These are phyloP conservation scores for Yamadazyma paraphyllophila DNA, from an alignment of 805 yeast genomes.

Conservation along the genomic window DNA sequence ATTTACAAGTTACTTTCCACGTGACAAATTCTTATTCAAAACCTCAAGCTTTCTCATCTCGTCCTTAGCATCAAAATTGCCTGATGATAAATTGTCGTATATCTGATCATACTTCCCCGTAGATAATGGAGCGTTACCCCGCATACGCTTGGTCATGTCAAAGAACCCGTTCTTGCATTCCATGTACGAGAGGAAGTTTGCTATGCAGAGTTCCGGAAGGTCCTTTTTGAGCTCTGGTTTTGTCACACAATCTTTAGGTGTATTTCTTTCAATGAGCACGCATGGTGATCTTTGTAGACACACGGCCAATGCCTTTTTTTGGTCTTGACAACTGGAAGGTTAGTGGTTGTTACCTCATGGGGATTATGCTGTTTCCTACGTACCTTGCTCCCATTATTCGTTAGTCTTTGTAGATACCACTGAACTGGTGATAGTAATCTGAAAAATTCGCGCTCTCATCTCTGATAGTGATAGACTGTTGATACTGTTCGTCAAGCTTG, in stretches of 20 bases:
- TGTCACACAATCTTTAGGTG: conserved; percentile 83
- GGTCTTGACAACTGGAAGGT: conserved; percentile 77
- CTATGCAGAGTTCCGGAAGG: conserved; percentile 83
- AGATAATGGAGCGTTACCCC: conserved; percentile 91
- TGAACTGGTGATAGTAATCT: not conserved
- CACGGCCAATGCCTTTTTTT: conserved; percentile 90
- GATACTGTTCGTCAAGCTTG: not conserved
- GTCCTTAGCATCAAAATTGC: conserved; percentile 77
- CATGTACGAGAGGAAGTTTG: conserved; percentile 79
- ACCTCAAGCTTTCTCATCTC: conserved; percentile 72
- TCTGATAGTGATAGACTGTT: conserved; percentile 17
- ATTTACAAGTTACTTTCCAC: conserved; percentile 19
- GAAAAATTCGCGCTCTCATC: conserved; percentile 5
- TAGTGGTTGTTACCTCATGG: not conserved
- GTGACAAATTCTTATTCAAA: conserved; percentile 50
- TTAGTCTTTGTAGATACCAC: not conserved
- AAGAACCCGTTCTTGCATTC: conserved; percentile 90
- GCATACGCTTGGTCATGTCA: conserved; percentile 86
- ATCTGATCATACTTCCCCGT: conserved; percentile 92
- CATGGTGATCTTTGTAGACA: conserved; percentile 97
- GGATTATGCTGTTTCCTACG: conserved; percentile 1
- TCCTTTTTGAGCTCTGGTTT: conserved; percentile 73
- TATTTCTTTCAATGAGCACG: conserved; percentile 83
- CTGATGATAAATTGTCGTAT: conserved; percentile 71
- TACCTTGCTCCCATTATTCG: conserved; percentile 18